Evolutionary conservation across 495 filamentous ascomycete species (phyloP).

Genomic region (Peziza echinospora): DNA sequence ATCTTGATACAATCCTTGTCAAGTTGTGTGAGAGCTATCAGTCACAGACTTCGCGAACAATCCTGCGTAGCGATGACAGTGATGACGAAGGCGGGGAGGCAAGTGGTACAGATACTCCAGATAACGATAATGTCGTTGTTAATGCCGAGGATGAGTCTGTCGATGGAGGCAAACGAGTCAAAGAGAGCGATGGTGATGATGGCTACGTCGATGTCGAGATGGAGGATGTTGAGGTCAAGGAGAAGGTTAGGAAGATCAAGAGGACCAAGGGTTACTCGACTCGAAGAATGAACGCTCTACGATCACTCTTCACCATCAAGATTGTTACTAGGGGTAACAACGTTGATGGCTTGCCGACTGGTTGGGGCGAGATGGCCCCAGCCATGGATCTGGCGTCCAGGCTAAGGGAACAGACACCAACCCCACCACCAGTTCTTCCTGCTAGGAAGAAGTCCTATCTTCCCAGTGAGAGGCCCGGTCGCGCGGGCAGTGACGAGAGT

Average conservation of each 20-base stretch:
- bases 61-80: slow-evolving; percentile 33
- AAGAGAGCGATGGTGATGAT: slow-evolving; percentile 72
- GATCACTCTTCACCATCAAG: slow-evolving; percentile 11
- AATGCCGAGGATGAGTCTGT: slow-evolving; percentile 72
- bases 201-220: slow-evolving; percentile 80
- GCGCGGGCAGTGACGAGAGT: slow-evolving; percentile 7
- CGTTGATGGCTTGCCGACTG: slow-evolving; percentile 8
- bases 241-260: slow-evolving; percentile 7
- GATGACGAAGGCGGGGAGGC: too few relatives aligned
- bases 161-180: slow-evolving; percentile 45
- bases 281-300: slow-evolving; percentile 5
- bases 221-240: slow-evolving; percentile 38
- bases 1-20: slow-evolving; percentile 36
- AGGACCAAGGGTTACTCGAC: background rate
- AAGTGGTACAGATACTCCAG: slow-evolving; percentile 29
- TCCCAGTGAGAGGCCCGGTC: background rate
- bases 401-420: slow-evolving; percentile 5
- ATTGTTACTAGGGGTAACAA: slow-evolving; percentile 9
- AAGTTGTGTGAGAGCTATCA: slow-evolving; percentile 38
- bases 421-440: slow-evolving; percentile 2
- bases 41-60: slow-evolving; percentile 40
- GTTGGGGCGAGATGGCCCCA: slow-evolving; percentile 10
- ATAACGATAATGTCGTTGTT: slow-evolving; percentile 51
- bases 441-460: background rate
- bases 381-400: slow-evolving; percentile 7